Evolutionary conservation across 2,329 filamentous ascomycete species (phyloP), one percentile per base, ranked within the genome.

Genomic region (Tolypocladium endophyticum): DNA sequence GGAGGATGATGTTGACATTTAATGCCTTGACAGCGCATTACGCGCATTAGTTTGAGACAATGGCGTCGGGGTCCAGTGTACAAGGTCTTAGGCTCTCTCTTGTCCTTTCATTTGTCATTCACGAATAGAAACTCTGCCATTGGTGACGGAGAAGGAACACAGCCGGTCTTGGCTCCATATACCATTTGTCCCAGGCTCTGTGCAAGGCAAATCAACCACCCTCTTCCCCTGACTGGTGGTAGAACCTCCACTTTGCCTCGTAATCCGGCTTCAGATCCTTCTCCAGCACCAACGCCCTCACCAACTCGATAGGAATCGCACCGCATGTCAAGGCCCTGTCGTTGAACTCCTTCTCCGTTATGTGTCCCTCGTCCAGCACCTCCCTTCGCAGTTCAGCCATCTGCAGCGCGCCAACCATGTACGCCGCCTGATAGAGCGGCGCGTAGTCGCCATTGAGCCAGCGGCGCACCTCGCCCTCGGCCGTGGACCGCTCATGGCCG

Each of bases 351-450:
- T 81, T 84, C 67, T 85, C 82, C 0, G 64, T 64, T 63, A 79
- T 70, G 36, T 63, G 56, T 0, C 72, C 74, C 1, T 57, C 61
- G 0, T 8, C 25, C 47, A 85, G 64, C 1, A 78, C 68, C 68
- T 85, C 81, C 16, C 75, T 70, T 2, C 82, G 71, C 61, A 86
- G 65, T 5, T 73, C 70, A 65, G 78, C 77, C 12, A 86, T 66
- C 67, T 86, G 83, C 65, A 86, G 67, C 0, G 82, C 82, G 0
- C 83, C 83, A 1, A 85, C 70, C 76, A 85, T 80, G 66, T 86
- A 86, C 0, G 79, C 82, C 0, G 79, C 80, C 68, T 86, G 83
- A 63, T 86, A 86, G 8, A 86, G 65, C 1, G 83, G 82, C 1
- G 76, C 71, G 66, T 85, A 85, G 20, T 81, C 77, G 1, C 81